phyloP scores from a whole-genome alignment of 2,329 filamentous ascomycete species.

The Colletotrichum lentis region DNA sequence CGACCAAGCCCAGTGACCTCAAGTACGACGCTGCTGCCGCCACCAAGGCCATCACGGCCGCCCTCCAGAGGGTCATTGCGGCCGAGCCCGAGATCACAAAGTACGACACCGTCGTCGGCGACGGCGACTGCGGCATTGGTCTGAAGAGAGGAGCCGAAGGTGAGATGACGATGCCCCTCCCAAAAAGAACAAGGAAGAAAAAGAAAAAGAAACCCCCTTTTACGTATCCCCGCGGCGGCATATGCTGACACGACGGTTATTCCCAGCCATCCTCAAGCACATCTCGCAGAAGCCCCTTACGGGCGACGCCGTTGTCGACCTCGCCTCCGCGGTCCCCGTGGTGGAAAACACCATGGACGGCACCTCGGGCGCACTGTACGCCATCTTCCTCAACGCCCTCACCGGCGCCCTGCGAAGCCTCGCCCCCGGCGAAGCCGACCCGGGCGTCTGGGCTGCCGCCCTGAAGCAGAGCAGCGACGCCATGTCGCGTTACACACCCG shows the following conservation, averaged over 20 bases:
- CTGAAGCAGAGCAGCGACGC: constrained; percentile 75
- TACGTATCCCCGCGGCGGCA: background rate
- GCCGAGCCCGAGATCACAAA: constrained; percentile 76
- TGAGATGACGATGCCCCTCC: constrained; percentile 44
- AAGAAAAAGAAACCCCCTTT: no score
- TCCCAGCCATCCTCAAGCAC: constrained; percentile 62
- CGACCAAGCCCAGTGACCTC: constrained; percentile 57
- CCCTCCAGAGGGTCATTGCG: constrained; percentile 67
- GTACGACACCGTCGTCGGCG: constrained; percentile 84
- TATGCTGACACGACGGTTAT: constrained; percentile 36
- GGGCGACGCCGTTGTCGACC: constrained; percentile 62
- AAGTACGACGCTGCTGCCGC: constrained; percentile 61
- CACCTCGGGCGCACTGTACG: constrained; percentile 68
- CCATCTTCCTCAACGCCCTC: constrained; percentile 90
- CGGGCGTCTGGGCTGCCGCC: constrained; percentile 66
- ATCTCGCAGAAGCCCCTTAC: constrained; percentile 55
- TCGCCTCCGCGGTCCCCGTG: constrained; percentile 61
- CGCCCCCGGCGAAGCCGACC: constrained; percentile 52
- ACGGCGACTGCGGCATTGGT: constrained; percentile 89
- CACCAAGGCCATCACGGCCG: constrained; percentile 62
- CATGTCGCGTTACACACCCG: constrained; percentile 85
- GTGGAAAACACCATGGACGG: constrained; percentile 69
- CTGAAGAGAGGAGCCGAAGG: constrained; percentile 86
- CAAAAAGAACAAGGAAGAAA: background rate
- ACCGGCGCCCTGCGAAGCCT: constrained; percentile 66